Percentiles rank a stretch among this genome's conserved stretches.
Evolutionary conservation across 345 rosid species (phyloP).

Genomic region (Melastoma malabathricum): DNA sequence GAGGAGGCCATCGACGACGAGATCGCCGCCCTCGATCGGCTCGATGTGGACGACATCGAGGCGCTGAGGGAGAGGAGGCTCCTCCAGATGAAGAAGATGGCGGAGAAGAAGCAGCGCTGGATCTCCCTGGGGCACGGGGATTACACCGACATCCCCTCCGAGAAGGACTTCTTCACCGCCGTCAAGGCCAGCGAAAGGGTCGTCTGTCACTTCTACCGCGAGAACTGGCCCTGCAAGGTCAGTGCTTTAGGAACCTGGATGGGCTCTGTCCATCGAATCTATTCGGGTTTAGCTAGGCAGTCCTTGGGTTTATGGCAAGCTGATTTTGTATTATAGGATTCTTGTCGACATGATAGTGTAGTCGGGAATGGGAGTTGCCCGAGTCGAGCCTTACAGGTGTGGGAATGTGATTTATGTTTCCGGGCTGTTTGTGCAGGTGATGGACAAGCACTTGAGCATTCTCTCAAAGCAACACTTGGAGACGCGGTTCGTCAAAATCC

Average conservation of each 20-base stretch:
- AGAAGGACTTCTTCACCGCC: conserved; percentile 74
- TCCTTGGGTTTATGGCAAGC: no score
- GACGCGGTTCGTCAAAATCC: conserved; percentile 85
- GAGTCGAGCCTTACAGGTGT: no score
- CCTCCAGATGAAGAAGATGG: conserved; percentile 90
- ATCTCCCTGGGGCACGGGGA: conserved; percentile 92
- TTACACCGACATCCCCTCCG: conserved; percentile 65
- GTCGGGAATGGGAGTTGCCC: no score
- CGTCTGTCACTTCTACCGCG: conserved; percentile 91
- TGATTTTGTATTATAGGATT: no score
- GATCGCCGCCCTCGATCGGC: conserved; percentile 68
- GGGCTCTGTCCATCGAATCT: neutral
- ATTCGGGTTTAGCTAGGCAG: neutral
- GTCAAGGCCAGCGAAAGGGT: conserved; percentile 95
- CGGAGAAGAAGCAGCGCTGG: conserved; percentile 90
- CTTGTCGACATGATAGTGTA: no score
- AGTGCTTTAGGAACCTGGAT: neutral
- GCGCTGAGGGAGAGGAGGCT: conserved; percentile 66
- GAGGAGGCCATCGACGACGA: conserved; percentile 90
- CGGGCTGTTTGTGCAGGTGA: conserved; percentile 42
- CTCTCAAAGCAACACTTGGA: conserved; percentile 87
- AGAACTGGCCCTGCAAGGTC: conserved; percentile 98
- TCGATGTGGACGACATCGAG: conserved; percentile 80
- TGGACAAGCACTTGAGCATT: conserved; percentile 81
- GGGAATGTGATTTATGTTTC: neutral